Conservation (phyloP, 129 eudicot genomes). For the Deinandra increscens region DNA sequence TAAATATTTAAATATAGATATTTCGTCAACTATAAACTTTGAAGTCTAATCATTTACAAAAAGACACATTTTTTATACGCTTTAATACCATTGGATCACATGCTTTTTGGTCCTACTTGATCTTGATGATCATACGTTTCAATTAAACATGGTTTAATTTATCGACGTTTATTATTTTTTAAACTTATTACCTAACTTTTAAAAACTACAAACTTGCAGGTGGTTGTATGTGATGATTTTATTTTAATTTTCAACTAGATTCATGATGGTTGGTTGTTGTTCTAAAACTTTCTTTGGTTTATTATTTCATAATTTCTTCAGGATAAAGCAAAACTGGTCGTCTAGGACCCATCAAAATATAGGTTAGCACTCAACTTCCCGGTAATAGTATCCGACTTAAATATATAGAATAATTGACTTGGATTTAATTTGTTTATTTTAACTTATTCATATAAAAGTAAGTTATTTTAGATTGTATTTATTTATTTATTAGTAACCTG, state of each 20-base stretch:
- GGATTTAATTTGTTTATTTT: neutral
- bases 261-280: slow-evolving; percentile 32
- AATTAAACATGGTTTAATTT: neutral
- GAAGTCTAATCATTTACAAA: too few relatives aligned
- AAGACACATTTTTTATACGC: too few relatives aligned
- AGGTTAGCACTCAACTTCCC: neutral
- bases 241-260: slow-evolving; percentile 1
- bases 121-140: neutral
- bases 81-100: too few relatives aligned
- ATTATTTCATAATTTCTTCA: slow-evolving; percentile 25
- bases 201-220: neutral
- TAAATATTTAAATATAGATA: too few relatives aligned
- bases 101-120: too few relatives aligned
- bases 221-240: slow-evolving; percentile 17
- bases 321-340: slow-evolving; percentile 30
- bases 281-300: slow-evolving; percentile 21
- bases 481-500: neutral
- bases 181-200: neutral
- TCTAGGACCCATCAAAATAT: slow-evolving; percentile 25
- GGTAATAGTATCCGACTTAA: neutral
- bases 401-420: neutral
- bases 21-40: too few relatives aligned
- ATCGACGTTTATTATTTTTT: neutral
- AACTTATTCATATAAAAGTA: neutral
- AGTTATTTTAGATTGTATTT: neutral